phyloP scores from a whole-genome alignment of 257 asterid genomes.

The Orobanche coerulescens region DNA sequence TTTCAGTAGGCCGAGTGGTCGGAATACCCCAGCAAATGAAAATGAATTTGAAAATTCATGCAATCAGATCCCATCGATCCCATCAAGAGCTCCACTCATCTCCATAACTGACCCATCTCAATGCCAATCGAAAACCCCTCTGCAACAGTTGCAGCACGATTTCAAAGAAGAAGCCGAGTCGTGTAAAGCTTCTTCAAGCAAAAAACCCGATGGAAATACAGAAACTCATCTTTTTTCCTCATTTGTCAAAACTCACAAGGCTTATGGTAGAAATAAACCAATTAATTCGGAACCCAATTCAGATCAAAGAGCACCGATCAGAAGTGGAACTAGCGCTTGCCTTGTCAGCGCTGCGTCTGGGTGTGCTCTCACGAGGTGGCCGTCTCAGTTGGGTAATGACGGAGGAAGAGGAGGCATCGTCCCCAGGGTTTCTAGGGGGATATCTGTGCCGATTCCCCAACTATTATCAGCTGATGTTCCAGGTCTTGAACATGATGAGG shows the following conservation, averaged over 20 bases:
- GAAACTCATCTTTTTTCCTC: slow-evolving; percentile 27
- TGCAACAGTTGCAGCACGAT: slow-evolving; percentile 14
- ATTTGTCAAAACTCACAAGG: slow-evolving; percentile 31
- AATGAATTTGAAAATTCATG: slow-evolving; percentile 27
- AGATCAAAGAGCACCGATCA: slow-evolving; percentile 44
- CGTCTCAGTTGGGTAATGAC: slow-evolving; percentile 26
- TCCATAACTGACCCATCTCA: slow-evolving; percentile 75
- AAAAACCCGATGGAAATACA: slow-evolving; percentile 21
- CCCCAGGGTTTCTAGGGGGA: slow-evolving; percentile 36
- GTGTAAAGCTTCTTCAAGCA: slow-evolving; percentile 18
- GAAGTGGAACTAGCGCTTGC: slow-evolving; percentile 32
- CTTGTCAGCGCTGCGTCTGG: slow-evolving; percentile 23
- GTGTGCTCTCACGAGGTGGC: slow-evolving; percentile 28
- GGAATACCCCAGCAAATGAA: slow-evolving; percentile 29
- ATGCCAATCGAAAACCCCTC: slow-evolving; percentile 20
- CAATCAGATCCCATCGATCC: slow-evolving; percentile 15
- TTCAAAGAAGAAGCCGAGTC: slow-evolving; percentile 22
- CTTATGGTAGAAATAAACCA: slow-evolving; percentile 26
- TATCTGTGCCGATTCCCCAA: slow-evolving; percentile 28
- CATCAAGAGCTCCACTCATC: slow-evolving; percentile 59
- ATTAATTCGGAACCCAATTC: slow-evolving; percentile 42
- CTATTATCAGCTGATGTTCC: slow-evolving; percentile 33
- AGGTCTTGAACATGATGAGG: slow-evolving; percentile 50
- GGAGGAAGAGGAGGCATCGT: slow-evolving; percentile 27
- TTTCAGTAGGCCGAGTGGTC: slow-evolving; percentile 22